Evolutionary conservation across 768 basidiomycete genomes (phyloP).

Genomic region (Serendipita sp.): DNA sequence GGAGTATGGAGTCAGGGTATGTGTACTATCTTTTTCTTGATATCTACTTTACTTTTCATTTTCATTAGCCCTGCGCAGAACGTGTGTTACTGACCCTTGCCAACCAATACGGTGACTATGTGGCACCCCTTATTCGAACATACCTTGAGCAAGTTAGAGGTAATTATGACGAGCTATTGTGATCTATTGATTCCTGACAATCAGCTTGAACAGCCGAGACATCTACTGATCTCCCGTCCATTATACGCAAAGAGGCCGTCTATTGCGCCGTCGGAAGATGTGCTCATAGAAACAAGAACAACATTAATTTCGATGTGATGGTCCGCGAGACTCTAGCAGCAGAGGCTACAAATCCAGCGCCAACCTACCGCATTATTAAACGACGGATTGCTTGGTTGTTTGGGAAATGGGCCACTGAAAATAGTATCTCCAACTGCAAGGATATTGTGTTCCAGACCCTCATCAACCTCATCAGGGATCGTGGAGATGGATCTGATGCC

Average conservation of each 20-base stretch:
- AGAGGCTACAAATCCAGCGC: conserved; percentile 44
- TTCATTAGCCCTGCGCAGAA: conserved; percentile 71
- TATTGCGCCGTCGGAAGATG: conserved; percentile 86
- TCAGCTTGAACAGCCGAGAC: conserved; percentile 26
- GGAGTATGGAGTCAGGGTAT: conserved; percentile 81
- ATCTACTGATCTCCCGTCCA: conserved; percentile 33
- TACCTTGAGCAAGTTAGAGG: conserved; percentile 48
- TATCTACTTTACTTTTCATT: background rate
- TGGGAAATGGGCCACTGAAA: conserved; percentile 48
- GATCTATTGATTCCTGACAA: background rate
- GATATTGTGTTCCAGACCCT: conserved; percentile 64
- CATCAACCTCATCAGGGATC: conserved; percentile 55
- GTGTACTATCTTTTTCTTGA: conserved; percentile 15
- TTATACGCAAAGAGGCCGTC: conserved; percentile 70
- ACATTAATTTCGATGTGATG: conserved; percentile 58
- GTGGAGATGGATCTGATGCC: conserved; percentile 52
- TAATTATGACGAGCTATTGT: conserved; percentile 19
- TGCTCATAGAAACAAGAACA: conserved; percentile 39
- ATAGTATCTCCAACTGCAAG: conserved; percentile 32
- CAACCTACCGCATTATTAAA: conserved; percentile 72
- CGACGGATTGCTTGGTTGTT: conserved; percentile 91
- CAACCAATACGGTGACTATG: conserved; percentile 49
- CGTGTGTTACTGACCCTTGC: conserved; percentile 73
- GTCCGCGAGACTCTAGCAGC: conserved; percentile 38
- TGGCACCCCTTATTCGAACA: conserved; percentile 45